Conservation (phyloP, 1,139 yeast genomes). For the Sugiyamaella xylanicola region DNA sequence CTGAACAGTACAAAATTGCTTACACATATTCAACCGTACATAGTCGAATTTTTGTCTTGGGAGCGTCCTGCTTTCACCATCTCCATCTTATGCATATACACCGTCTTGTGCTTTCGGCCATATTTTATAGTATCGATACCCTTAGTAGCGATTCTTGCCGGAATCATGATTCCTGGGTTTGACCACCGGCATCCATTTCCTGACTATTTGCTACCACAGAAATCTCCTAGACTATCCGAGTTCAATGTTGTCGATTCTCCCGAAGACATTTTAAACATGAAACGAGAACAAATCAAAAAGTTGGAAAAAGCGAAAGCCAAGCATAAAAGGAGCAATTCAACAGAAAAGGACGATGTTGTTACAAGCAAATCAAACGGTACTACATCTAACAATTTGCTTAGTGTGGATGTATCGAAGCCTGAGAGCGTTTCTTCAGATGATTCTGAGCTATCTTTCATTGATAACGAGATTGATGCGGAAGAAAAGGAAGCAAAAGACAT, state of each 20-base stretch:
- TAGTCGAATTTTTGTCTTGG: conserved; percentile 38
- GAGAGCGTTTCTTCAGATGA: neutral
- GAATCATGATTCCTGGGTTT: conserved; percentile 72
- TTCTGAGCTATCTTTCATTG: too few species aligned
- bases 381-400: neutral
- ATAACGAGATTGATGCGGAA: neutral
- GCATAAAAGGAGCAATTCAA: neutral
- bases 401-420: neutral
- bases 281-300: conserved; percentile 8
- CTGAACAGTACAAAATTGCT: conserved; percentile 26
- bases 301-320: conserved; percentile 2
- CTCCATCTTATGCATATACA: conserved; percentile 40
- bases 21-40: conserved; percentile 31
- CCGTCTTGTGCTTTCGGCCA: conserved; percentile 58
- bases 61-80: conserved; percentile 41
- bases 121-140: conserved; percentile 69
- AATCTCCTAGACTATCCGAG: conserved; percentile 22
- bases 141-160: conserved; percentile 55
- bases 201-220: conserved; percentile 24
- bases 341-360: conserved; percentile 5
- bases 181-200: conserved; percentile 59
- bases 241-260: conserved; percentile 12
- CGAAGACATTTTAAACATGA: conserved; percentile 13
- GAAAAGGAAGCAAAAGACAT: conserved; percentile 28
- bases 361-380: neutral